Conservation (phyloP, 2,329 filamentous ascomycete species). For the Furcasterigmium sp. region DNA sequence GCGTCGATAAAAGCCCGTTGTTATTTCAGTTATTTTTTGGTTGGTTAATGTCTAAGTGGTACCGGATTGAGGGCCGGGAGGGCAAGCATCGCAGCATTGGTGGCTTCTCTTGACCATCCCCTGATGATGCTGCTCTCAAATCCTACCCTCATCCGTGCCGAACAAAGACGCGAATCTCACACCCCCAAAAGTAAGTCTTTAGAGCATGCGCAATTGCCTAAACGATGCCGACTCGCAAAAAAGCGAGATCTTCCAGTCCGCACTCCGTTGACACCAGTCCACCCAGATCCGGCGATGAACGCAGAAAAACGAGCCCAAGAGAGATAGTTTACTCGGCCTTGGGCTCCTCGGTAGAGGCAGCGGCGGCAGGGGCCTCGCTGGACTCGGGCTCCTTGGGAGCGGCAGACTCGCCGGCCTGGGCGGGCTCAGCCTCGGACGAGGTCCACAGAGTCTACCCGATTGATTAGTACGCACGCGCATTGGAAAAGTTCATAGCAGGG, state of each 20-base stretch:
- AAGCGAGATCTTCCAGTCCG: slow-evolving; percentile 50
- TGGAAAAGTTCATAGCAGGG: slow-evolving; percentile 1
- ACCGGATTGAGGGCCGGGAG: slow-evolving; percentile 52
- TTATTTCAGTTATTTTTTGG: slow-evolving; percentile 32
- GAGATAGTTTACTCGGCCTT: slow-evolving; percentile 58
- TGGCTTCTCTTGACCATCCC: slow-evolving; percentile 25
- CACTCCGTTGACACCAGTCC: slow-evolving; percentile 61
- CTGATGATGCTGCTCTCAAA: slow-evolving; percentile 42
- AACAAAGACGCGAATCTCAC: slow-evolving; percentile 25
- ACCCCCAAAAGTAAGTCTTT: slow-evolving; percentile 26
- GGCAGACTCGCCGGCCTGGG: slow-evolving; percentile 48
- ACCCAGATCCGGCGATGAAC: slow-evolving; percentile 38
- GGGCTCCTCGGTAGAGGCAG: slow-evolving; percentile 47
- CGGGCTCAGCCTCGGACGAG: slow-evolving; percentile 91
- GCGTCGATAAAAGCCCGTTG: background rate
- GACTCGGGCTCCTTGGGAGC: slow-evolving; percentile 44
- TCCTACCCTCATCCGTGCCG: slow-evolving; percentile 31
- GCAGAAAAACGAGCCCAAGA: slow-evolving; percentile 16
- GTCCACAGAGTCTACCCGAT: slow-evolving; percentile 89
- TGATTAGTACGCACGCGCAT: too few relatives aligned
- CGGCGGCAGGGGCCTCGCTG: slow-evolving; percentile 51
- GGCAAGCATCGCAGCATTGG: slow-evolving; percentile 39
- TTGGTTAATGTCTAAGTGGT: slow-evolving; percentile 45
- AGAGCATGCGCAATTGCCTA: slow-evolving; percentile 29
- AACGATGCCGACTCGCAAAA: slow-evolving; percentile 45